Base-by-base conservation (phyloP, 352 stramenopile genomes). In the Globisporangium recalcitrans region DNA sequence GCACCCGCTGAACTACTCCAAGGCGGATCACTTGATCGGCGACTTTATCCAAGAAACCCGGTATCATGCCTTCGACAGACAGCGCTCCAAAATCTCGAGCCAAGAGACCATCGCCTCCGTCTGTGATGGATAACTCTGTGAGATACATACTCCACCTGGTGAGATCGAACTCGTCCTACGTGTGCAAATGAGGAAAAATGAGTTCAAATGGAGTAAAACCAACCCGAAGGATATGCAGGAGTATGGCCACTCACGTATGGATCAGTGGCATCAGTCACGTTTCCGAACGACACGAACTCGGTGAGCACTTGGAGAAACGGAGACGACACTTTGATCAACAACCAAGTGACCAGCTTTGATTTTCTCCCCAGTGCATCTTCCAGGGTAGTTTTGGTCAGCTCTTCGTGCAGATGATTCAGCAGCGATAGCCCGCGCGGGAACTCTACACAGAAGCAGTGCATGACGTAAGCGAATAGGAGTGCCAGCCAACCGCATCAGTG, bases 301-400 rank as follows among this genome's bases (percentile, higher is more conserved):
- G 82, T 81, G 32, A 91, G 57, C 0, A 73, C 64, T 36, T 60
- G 60, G n/a, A 91, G 48, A n/a, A 87, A 78, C 31, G 82, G 78
- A 16, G 63, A 67, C n/a, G 69, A 74, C 21, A 75, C 64, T 52
- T 81, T 82, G 1, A 84, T 66, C 29, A 91, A 67, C 31, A 91
- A 70, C 82, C 82, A 90, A 22, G 47, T 71, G 9, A 76, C 55
- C 19, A 91, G 36, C 21, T 67, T 34, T 32, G 72, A 56, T 26
- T 71, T 64, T 24, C 60, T 31, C 10, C 78, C 72, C 5, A 51
- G 49, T 1, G 67, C 58, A 49, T 91, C 82, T 48, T 77, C 67
- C 21, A 67, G 65, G 21, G 74, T 65, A 52, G 73, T 58, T 13
- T 59, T 64, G 13, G 56, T 71, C 27, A 87, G 38, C 16, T 82